phyloP scores from a whole-genome alignment of 345 rosid genomes.

The Corymbia maculata region DNA sequence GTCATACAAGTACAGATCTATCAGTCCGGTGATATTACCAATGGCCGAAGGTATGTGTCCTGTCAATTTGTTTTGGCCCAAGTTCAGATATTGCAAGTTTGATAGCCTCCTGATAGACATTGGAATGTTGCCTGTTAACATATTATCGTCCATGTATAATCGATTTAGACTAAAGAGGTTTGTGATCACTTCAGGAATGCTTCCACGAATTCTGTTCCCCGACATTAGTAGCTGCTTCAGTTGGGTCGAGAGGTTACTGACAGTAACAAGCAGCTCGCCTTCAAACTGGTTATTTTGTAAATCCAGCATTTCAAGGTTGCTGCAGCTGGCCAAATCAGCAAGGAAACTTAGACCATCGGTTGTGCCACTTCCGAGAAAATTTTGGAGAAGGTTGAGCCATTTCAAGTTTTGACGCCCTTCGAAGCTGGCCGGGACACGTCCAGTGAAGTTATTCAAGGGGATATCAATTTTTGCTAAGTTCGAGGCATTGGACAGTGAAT shows the following conservation, averaged over 20 bases:
- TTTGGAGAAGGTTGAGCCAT: not conserved
- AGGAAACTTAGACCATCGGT: not conserved
- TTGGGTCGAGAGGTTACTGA: conserved; percentile 3
- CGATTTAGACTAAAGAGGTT: not conserved
- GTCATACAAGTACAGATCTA: not conserved
- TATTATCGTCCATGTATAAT: not conserved
- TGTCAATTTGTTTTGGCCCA: not conserved
- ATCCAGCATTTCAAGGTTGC: not conserved
- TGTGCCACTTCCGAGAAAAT: not conserved
- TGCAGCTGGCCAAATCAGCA: not conserved
- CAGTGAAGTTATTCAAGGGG: not conserved
- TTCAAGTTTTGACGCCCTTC: not conserved
- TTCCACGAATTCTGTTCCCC: not conserved
- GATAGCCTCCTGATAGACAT: not conserved
- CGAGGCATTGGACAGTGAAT: conserved; percentile 6
- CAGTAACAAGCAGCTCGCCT: not conserved
- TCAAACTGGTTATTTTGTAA: not conserved
- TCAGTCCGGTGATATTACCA: not conserved
- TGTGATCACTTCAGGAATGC: not conserved
- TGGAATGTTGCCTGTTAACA: not conserved
- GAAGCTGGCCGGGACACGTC: not conserved
- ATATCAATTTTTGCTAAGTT: not conserved
- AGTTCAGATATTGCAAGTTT: not conserved
- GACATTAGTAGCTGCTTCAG: not conserved
- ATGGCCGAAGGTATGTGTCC: conserved; percentile 1